phyloP scores from a whole-genome alignment of 1,139 yeast genomes.

The Yamadazyma sp. region DNA sequence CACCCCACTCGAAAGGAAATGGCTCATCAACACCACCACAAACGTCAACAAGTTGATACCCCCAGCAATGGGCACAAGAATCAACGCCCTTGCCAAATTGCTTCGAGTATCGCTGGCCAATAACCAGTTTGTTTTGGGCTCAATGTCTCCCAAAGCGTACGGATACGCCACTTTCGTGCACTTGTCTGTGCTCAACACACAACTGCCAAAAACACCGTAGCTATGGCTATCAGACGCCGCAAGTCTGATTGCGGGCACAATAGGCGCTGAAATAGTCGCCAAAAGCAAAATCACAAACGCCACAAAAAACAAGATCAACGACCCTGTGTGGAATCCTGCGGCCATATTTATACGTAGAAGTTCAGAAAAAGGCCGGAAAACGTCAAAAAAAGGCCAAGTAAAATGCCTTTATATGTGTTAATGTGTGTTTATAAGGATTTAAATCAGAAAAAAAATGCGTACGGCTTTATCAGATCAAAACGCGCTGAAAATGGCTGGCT shows the following conservation, averaged over 20 bases:
- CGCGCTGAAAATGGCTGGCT: slow-evolving; percentile 5
- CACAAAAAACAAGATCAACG: slow-evolving; percentile 32
- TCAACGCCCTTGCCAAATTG: slow-evolving; percentile 66
- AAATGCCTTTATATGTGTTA: no score
- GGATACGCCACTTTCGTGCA: slow-evolving; percentile 53
- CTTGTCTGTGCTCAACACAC: slow-evolving; percentile 36
- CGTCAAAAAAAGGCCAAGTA: background rate
- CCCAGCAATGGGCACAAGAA: slow-evolving; percentile 80
- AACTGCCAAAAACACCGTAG: slow-evolving; percentile 89
- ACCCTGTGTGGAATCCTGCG: slow-evolving; percentile 25
- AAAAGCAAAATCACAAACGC: slow-evolving; percentile 51
- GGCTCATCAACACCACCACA: slow-evolving; percentile 39
- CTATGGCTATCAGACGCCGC: slow-evolving; percentile 46
- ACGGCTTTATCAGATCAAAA: slow-evolving; percentile 3
- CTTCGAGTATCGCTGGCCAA: slow-evolving; percentile 47
- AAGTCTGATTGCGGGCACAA: slow-evolving; percentile 35
- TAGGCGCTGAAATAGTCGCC: slow-evolving; percentile 53
- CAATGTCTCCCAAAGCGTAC: slow-evolving; percentile 22
- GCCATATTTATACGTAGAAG: background rate
- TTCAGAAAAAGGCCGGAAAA: background rate
- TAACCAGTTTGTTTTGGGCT: slow-evolving; percentile 24
- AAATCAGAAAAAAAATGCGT: background rate
- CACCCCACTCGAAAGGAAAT: slow-evolving; percentile 20
- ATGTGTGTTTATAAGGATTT: no score
- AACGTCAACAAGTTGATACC: slow-evolving; percentile 60